Percentiles rank a stretch among this genome's conserved stretches.
Evolutionary conservation across 148 eudicot species (phyloP).

Genomic region (Silene latifolia): DNA sequence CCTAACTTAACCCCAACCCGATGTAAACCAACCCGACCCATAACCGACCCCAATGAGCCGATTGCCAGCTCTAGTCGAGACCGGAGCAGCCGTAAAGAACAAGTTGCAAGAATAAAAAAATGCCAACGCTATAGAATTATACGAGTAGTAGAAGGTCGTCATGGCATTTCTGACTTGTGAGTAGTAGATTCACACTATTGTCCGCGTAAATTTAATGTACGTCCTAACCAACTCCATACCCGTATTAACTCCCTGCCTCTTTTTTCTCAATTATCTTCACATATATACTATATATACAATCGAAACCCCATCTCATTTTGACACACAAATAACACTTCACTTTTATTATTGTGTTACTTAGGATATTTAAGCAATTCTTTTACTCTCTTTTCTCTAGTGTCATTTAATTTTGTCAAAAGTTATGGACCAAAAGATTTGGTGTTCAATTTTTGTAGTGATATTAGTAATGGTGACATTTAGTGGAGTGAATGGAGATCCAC

Average conservation of each 20-base stretch:
- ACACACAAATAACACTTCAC: neutral
- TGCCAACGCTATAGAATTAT: neutral
- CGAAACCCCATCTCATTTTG: neutral
- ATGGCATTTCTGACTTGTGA: no score
- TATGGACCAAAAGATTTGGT: slow-evolving; percentile 13
- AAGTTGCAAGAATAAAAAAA: neutral
- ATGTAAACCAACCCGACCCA: no score
- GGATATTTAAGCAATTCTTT: neutral
- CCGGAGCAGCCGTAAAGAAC: neutral
- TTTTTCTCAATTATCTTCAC: neutral
- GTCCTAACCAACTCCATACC: slow-evolving; percentile 10
- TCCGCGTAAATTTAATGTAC: slow-evolving; percentile 14
- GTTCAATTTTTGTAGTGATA: neutral
- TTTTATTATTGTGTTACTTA: neutral
- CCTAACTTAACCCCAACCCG: no score
- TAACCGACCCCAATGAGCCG: no score
- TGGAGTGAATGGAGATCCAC: slow-evolving; percentile 38
- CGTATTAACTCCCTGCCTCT: neutral
- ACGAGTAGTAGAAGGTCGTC: neutral
- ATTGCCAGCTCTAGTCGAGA: no score
- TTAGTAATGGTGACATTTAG: slow-evolving; percentile 2
- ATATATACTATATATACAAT: neutral
- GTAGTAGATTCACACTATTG: neutral
- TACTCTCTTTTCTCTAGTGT: neutral
- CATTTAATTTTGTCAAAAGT: neutral